Conservation (phyloP, 805 yeast species). For the Metschnikowia amazonensis region DNA sequence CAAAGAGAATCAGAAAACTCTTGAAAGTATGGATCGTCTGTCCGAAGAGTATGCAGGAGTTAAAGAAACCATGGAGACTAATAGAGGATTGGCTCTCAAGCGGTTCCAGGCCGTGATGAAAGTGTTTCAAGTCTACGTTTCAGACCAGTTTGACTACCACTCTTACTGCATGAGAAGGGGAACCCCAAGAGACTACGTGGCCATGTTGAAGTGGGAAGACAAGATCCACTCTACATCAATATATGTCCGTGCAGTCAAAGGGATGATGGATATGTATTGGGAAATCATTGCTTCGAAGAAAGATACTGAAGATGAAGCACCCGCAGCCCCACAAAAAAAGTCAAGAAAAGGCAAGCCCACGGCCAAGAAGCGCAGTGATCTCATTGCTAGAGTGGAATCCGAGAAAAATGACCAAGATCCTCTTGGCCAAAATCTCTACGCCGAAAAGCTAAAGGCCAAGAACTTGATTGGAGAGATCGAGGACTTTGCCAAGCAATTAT, state of each 20-base stretch:
- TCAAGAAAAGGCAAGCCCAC: slow-evolving; percentile 54
- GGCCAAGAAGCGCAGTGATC: slow-evolving; percentile 50
- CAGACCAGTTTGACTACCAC: slow-evolving; percentile 94
- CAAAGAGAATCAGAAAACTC: slow-evolving; percentile 21
- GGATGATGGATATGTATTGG: slow-evolving; percentile 57
- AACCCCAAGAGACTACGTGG: slow-evolving; percentile 77
- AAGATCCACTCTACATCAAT: slow-evolving; percentile 63
- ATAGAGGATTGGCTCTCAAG: slow-evolving; percentile 73
- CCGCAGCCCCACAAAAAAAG: slow-evolving; percentile 39
- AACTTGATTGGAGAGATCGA: slow-evolving; percentile 45
- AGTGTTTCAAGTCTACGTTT: slow-evolving; percentile 64
- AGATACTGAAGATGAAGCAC: slow-evolving; percentile 14
- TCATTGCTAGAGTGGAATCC: slow-evolving; percentile 44
- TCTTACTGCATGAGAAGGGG: slow-evolving; percentile 88
- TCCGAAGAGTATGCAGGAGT: slow-evolving; percentile 25
- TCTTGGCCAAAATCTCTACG: slow-evolving; percentile 47
- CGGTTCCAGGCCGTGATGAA: slow-evolving; percentile 65
- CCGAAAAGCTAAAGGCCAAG: slow-evolving; percentile 22
- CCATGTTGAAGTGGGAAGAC: slow-evolving; percentile 82
- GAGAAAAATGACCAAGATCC: slow-evolving; percentile 54
- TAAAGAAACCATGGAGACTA: slow-evolving; percentile 37
- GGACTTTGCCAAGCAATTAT: slow-evolving; percentile 37
- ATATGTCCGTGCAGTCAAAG: slow-evolving; percentile 64
- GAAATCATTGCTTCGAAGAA: slow-evolving; percentile 31
- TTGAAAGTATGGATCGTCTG: slow-evolving; percentile 12